A percentile compares a stretch with the other conserved stretches of the same genome.
Conservation (phyloP, 2,329 filamentous ascomycete species). For the Calonectria henricotiae region DNA sequence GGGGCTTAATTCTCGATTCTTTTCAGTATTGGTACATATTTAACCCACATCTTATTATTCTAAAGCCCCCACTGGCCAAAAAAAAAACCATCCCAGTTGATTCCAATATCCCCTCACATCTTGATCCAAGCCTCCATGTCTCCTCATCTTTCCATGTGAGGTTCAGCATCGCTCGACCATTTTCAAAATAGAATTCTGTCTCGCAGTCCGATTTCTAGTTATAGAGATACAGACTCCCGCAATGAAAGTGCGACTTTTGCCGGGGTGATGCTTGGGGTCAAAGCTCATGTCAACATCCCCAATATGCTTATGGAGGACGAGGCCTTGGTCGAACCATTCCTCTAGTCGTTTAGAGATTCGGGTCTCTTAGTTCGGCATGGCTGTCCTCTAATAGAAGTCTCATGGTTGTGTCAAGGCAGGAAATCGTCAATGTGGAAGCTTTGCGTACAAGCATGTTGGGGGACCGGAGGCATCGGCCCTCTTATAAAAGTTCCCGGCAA, state of each 20-base stretch:
- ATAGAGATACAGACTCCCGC: not conserved
- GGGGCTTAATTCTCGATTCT: not conserved
- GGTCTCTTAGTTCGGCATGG: not conserved
- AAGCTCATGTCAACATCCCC: not conserved
- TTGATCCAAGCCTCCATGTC: not conserved
- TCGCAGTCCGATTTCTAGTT: not conserved
- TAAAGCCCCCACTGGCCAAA: not conserved
- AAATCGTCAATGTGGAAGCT: not conserved
- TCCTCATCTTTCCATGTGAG: not conserved
- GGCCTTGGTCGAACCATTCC: conserved; percentile 19
- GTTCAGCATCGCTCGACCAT: not conserved
- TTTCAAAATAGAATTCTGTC: not conserved
- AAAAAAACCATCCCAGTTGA: not conserved
- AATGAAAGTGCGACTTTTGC: not conserved
- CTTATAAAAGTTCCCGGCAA: conserved; percentile 14
- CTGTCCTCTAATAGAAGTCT: not conserved
- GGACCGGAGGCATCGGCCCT: not conserved
- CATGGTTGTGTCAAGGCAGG: not conserved
- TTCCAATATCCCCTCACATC: too few species aligned
- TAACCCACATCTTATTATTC: not conserved
- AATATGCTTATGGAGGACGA: not conserved
- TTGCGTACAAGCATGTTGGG: not conserved
- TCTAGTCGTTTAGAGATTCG: not conserved
- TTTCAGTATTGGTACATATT: not conserved
- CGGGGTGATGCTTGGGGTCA: conserved; percentile 4